Evolutionary conservation across 352 stramenopile genomes (phyloP).

Genomic region (Globisporangium lucens): DNA sequence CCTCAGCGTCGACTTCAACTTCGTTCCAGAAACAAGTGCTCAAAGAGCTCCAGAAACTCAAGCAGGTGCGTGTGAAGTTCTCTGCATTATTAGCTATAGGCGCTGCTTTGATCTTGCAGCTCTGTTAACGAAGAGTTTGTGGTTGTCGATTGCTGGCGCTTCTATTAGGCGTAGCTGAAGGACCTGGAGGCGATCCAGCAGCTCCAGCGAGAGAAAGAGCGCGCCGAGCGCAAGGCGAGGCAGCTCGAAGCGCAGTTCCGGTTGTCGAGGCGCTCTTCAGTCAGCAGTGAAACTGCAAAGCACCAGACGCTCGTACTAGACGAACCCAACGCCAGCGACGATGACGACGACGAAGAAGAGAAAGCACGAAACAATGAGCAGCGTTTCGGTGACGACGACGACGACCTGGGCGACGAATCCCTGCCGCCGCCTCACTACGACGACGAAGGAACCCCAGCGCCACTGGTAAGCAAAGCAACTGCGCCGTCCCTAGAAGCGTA

Average conservation of each 20-base stretch:
- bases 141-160: neutral
- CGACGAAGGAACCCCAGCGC: neutral
- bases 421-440: constrained; percentile 20
- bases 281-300: neutral
- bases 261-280: neutral
- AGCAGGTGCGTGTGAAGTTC: constrained; percentile 23
- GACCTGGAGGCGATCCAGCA: constrained; percentile 36
- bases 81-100: neutral
- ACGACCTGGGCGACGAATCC: constrained; percentile 16
- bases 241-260: constrained; percentile 25
- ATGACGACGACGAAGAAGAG: constrained; percentile 9
- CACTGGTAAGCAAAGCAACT: neutral
- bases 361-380: constrained; percentile 1
- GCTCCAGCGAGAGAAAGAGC: constrained; percentile 34
- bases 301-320: constrained; percentile 14
- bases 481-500: too few species aligned
- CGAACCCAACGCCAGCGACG: constrained; percentile 10
- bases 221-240: constrained; percentile 28
- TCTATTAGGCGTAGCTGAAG: constrained; percentile 29
- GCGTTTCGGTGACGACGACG: constrained; percentile 7
- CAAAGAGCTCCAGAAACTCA: constrained; percentile 46
- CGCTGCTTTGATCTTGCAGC: too few species aligned
- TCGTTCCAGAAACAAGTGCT: constrained; percentile 51
- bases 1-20: constrained; percentile 14
- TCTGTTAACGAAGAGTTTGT: neutral